These are phyloP conservation scores for Epichloe coenophiala DNA, from an alignment of 2,329 filamentous ascomycete species.

Conservation along the genomic window DNA sequence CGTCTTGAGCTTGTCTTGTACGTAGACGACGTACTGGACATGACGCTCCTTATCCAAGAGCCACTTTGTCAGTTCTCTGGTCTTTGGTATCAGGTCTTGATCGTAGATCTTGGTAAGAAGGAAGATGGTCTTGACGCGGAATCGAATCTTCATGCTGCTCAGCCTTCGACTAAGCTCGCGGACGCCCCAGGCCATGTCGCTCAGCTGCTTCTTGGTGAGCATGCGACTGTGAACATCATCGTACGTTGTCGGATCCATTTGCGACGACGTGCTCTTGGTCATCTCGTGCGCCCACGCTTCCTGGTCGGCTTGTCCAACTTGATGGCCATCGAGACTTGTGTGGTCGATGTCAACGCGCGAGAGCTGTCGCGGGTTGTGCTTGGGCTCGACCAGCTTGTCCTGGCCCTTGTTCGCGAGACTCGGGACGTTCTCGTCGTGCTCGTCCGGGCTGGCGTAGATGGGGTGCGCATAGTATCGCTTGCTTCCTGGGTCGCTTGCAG, in stretches of 20 bases:
- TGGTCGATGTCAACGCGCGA: constrained; percentile 24
- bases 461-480: constrained; percentile 18
- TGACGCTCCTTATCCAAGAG: constrained; percentile 58
- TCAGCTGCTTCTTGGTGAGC: constrained; percentile 85
- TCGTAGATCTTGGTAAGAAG: constrained; percentile 89
- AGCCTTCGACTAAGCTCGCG: constrained; percentile 78
- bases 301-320: constrained; percentile 42
- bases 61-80: constrained; percentile 68
- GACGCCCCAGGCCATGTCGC: constrained; percentile 95
- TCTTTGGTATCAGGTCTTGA: constrained; percentile 61
- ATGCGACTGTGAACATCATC: constrained; percentile 49
- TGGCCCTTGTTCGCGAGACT: constrained; percentile 8
- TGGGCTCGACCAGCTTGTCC: constrained; percentile 12
- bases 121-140: constrained; percentile 73
- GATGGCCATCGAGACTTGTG: constrained; percentile 25
- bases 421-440: constrained; percentile 7
- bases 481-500: constrained; percentile 14
- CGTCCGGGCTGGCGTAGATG: constrained; percentile 10
- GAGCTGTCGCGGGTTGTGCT: constrained; percentile 7
- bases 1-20: constrained; percentile 61
- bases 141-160: constrained; percentile 67
- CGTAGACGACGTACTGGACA: constrained; percentile 62
- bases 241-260: constrained; percentile 24
- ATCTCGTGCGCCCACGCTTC: constrained; percentile 39
- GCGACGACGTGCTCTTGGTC: constrained; percentile 27